Base-by-base conservation (phyloP, 2,329 filamentous ascomycete genomes). In the Cucurbitaria berberidis region DNA sequence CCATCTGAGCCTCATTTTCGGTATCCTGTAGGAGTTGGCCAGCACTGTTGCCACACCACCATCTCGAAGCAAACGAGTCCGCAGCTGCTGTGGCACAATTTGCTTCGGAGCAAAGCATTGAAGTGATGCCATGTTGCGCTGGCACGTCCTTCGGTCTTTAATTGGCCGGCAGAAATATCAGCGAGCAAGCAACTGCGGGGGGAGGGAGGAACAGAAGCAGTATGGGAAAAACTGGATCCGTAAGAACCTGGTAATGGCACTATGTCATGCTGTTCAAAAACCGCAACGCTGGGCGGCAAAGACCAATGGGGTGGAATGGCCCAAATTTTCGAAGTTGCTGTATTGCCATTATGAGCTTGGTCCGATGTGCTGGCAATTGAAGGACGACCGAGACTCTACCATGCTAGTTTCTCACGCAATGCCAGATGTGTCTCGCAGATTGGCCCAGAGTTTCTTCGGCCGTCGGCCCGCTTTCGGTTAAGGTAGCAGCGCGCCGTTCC, bases 351-450 rank as follows among this genome's bases (percentile, higher is more conserved):
- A 62, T 42, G 48, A 65, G 66, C 48, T 62, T 69, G 68, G 59
- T 51, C 51, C 51, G 49, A 66, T 73, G 70, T 67, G 70, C 59
- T 73, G 69, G 64, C 69, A 68, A n/a, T 52, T 62, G 57, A 55
- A 53, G 61, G 60, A 63, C 61, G 51, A 64, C 53, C 51, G 57
- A 60, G 52, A 57, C 44, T 54, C 52, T 58, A 55, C 59, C 64
- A 63, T 63, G 62, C 67, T 67, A 66, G 53, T 50, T 58, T 54
- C 55, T 64, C 59, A 61, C 53, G 60, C 50, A 57, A 53, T 57
- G 64, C 63, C 60, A 67, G 55, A 66, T 68, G 66, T 66, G 62
- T 66, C 56, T 60, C 59, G 55, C 64, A 66, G 57, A 60, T 64
- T 70, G 59, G 63, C 48, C 58, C 57, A 58, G 53, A 52, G 48